phyloP scores from a whole-genome alignment of 129 eudicot species.

The Flaveria bidentis region DNA sequence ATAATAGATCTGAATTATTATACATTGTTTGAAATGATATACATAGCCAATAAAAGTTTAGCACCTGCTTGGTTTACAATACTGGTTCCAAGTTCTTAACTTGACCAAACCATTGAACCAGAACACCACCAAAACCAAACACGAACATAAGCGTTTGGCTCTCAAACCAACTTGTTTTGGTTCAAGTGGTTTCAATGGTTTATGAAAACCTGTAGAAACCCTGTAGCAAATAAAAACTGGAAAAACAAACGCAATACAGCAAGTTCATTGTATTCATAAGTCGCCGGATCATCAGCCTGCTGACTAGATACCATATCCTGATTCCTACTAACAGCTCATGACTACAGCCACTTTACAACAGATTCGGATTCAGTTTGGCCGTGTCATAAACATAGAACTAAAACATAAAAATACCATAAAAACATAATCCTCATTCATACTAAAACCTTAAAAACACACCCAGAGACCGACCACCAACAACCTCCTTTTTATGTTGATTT shows the following conservation, averaged over 20 bases:
- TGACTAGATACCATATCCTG: neutral
- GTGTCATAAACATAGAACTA: neutral
- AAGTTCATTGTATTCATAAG: conserved; percentile 20
- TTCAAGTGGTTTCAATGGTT: neutral
- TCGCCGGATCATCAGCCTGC: conserved; percentile 26
- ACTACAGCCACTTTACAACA: conserved; percentile 33
- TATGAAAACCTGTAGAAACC: neutral
- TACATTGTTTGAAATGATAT: no score
- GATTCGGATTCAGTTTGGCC: conserved; percentile 5
- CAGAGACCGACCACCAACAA: neutral
- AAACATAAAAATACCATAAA: conserved; percentile 14
- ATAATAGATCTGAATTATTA: no score
- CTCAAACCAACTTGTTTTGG: neutral
- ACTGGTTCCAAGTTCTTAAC: no score
- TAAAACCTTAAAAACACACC: conserved; percentile 14
- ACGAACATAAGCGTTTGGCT: neutral
- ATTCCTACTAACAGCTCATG: conserved; percentile 19
- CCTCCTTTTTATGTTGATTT: conserved; percentile 13
- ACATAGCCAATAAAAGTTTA: no score
- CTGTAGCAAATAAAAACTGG: neutral
- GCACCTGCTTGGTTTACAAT: no score
- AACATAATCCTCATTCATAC: conserved; percentile 11
- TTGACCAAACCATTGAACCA: neutral
- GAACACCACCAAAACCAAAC: neutral
- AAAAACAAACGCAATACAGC: neutral